phyloP scores from a whole-genome alignment of 371 early-diverging fungal genomes.

The Rhizopus stolonifer region DNA sequence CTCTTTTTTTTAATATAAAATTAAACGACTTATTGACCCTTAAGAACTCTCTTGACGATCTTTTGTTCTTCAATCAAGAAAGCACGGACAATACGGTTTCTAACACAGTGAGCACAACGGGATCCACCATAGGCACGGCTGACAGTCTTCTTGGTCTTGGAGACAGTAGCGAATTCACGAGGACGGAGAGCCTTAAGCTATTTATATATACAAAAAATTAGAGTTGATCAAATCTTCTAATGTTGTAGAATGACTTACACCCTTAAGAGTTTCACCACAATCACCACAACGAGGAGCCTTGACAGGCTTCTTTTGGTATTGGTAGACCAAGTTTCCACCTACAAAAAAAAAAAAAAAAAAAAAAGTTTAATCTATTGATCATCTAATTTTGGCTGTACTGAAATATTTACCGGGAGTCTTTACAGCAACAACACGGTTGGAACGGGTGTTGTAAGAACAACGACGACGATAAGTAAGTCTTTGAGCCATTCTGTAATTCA shows the following conservation, averaged over 20 bases:
- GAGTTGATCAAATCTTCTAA: not conserved
- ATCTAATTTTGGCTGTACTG: not conserved
- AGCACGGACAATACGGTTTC: slow-evolving; percentile 95
- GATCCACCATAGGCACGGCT: slow-evolving; percentile 97
- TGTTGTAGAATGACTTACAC: slow-evolving; percentile 60
- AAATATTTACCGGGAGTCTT: slow-evolving; percentile 91
- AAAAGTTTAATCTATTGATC: not conserved
- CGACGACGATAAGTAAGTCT: slow-evolving; percentile 97
- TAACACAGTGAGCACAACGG: slow-evolving; percentile 92
- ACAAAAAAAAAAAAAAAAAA: no score
- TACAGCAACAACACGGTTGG: slow-evolving; percentile 93
- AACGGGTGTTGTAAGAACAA: slow-evolving; percentile 98
- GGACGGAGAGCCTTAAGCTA: slow-evolving; percentile 93
- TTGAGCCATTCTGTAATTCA: slow-evolving; percentile 68
- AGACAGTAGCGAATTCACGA: slow-evolving; percentile 84
- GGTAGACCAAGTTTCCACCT: slow-evolving; percentile 91
- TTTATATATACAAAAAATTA: not conserved
- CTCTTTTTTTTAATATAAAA: not conserved
- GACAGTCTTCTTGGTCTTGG: slow-evolving; percentile 93
- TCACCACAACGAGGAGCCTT: slow-evolving; percentile 96
- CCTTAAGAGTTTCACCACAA: slow-evolving; percentile 88
- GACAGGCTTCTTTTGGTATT: slow-evolving; percentile 92
- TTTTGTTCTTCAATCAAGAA: slow-evolving; percentile 99
- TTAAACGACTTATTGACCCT: slow-evolving; percentile 49
- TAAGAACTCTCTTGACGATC: slow-evolving; percentile 98